A percentile compares a stretch with the other conserved stretches of the same genome.
Evolutionary conservation across 805 yeast species (phyloP).

Genomic region (Candida pseudoglaebosa): DNA sequence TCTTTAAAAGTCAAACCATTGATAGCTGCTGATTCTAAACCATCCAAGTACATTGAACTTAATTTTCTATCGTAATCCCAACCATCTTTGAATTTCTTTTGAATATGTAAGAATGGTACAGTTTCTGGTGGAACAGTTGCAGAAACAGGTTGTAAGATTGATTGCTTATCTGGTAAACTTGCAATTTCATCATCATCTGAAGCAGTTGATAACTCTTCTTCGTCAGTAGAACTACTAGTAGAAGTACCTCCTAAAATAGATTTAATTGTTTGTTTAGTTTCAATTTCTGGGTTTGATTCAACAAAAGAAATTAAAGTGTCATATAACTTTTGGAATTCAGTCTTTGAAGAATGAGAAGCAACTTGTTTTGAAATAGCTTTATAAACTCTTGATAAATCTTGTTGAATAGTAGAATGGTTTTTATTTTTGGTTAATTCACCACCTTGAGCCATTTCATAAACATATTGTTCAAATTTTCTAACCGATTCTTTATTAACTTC

Average conservation of each 20-base stretch:
- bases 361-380: constrained; percentile 70
- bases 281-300: constrained; percentile 67
- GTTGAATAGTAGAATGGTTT: constrained; percentile 70
- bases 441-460: constrained; percentile 94
- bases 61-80: constrained; percentile 84
- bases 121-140: constrained; percentile 74
- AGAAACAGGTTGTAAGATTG: constrained; percentile 70
- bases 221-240: constrained; percentile 40
- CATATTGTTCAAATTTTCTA: constrained; percentile 93
- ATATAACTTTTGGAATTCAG: constrained; percentile 69
- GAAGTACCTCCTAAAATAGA: constrained; percentile 45
- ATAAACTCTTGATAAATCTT: constrained; percentile 80
- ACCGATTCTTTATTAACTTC: constrained; percentile 88
- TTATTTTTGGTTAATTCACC: constrained; percentile 69
- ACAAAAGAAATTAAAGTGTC: constrained; percentile 67
- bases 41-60: constrained; percentile 78
- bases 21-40: constrained; percentile 88
- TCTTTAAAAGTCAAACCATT: constrained; percentile 89
- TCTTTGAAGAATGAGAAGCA: constrained; percentile 51
- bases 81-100: constrained; percentile 68
- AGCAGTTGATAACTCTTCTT: constrained; percentile 42
- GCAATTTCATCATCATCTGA: constrained; percentile 78
- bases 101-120: constrained; percentile 91
- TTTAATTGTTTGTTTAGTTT: constrained; percentile 58
- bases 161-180: constrained; percentile 69